Percentiles rank a stretch among this genome's conserved stretches.
Evolutionary conservation across 164 flowering plant genomes (phyloP).

Genomic region (Warburgia ugandensis): DNA sequence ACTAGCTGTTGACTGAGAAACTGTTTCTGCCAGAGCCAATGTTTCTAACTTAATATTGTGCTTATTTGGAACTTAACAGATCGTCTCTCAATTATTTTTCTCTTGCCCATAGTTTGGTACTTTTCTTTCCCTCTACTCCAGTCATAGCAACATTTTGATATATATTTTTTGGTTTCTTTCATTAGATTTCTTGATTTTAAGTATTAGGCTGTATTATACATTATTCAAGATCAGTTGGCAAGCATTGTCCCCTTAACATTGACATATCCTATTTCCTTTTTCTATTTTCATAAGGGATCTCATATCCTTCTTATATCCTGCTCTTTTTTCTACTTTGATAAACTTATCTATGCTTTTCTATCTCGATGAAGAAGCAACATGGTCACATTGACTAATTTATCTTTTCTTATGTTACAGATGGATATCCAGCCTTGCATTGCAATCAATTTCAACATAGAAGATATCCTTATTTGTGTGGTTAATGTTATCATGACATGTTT

Average conservation of each 20-base stretch:
- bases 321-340: background rate
- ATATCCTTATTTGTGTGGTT: conserved; percentile 51
- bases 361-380: background rate
- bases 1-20: too few relatives aligned
- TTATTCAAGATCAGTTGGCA: too few relatives aligned
- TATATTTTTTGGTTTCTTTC: too few relatives aligned
- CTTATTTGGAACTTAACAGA: too few relatives aligned
- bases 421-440: conserved; percentile 60
- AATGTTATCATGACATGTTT: background rate
- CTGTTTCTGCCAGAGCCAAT: too few relatives aligned
- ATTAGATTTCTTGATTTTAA: too few relatives aligned
- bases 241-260: background rate
- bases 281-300: background rate
- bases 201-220: too few relatives aligned
- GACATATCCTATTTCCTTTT: background rate
- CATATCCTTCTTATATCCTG: background rate
- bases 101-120: too few relatives aligned
- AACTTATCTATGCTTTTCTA: background rate
- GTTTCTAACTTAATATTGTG: too few relatives aligned
- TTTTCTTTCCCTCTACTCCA: too few relatives aligned
- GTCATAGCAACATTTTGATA: too few relatives aligned
- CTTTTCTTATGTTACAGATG: conserved; percentile 46
- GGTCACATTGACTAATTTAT: background rate
- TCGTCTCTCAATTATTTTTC: too few relatives aligned
- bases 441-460: conserved; percentile 55